Evolutionary conservation across 2,329 filamentous ascomycete genomes (phyloP), one percentile per base, ranked within the genome.

Genomic region (Ophiostoma novo-ulmi): DNA sequence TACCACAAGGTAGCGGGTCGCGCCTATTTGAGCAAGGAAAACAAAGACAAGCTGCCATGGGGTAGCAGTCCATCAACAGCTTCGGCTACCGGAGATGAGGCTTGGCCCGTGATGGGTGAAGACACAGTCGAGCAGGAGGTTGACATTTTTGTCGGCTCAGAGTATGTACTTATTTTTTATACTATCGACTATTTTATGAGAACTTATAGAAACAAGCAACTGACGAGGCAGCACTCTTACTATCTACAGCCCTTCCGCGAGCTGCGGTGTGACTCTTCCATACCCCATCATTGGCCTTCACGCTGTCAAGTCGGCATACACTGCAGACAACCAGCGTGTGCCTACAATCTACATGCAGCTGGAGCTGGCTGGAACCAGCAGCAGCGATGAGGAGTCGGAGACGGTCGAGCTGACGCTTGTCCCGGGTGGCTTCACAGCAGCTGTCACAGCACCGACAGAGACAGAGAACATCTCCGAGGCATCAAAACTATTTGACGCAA

Each of bases 231-330:
- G 85, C 75, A 81, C 84, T 75, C 82, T 94, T 70, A 87, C 83
- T 17, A 79, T 94, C 72, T 93, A 88, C 81, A 89, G 88, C 74
- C 79, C 81, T 14, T 78, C 83, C 3, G 84, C 82, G 14, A 81
- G 83, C 48, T 84, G 81, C 22, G 91, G 91, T 73, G 80, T 92
- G 64, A 84, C 87, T 58, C 90, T 94, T 74, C 87, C 90, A 0
- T 94, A 93, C 79, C 90, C 89, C 3, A 82, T 87, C 72, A 91
- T 94, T 77, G 88, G 88, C 31, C 88, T 94, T 20, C 91, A 93
- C 77, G 91, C 90, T 0, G 86, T 91, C 75, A 89, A 92, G 79
- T 86, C 87, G 70, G 81, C 86, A 76, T 55, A 70, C 61, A 69
- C 69, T 75, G 78, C 77, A 64, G 77, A 81, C 26, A 78, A 80